Evolutionary conservation across 2,329 filamentous ascomycete species (phyloP).

Genomic region (Arthrobotrys pseudoclavata): DNA sequence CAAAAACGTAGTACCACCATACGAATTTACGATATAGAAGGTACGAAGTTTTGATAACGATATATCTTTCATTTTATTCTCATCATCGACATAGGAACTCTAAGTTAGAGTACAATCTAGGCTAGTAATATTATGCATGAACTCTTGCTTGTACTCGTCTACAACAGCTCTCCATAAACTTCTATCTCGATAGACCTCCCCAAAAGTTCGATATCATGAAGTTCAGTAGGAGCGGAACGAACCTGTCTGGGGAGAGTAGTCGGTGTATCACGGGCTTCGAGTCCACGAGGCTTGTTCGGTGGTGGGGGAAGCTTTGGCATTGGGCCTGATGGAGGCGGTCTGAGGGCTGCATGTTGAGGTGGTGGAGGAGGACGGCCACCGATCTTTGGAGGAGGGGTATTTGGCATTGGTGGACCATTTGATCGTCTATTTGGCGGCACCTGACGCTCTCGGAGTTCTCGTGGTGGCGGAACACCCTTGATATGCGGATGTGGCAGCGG

Average conservation of each 20-base stretch:
- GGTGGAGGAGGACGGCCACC: constrained; percentile 9
- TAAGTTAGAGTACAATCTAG: not conserved
- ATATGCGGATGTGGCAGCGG: not conserved
- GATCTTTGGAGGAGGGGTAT: not conserved
- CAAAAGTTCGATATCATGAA: constrained; percentile 11
- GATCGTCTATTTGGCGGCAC: not conserved
- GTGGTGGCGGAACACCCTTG: constrained; percentile 19
- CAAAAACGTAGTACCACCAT: not conserved
- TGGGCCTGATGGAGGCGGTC: constrained; percentile 1
- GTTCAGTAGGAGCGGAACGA: not conserved
- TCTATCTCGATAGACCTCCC: constrained; percentile 12
- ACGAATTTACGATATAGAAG: not conserved
- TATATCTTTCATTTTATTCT: not conserved
- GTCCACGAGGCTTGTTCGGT: not conserved
- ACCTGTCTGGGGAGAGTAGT: constrained; percentile 5
- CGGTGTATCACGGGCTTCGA: not conserved
- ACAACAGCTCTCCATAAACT: constrained; percentile 15
- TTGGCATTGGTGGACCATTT: not conserved
- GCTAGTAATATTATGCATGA: constrained; percentile 4
- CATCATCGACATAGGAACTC: not conserved
- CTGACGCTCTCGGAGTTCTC: constrained; percentile 4
- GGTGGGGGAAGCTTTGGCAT: constrained; percentile 8
- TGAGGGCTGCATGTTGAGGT: not conserved
- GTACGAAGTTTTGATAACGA: constrained; percentile 2
- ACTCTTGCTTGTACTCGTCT: not conserved